Evolutionary conservation across 2,329 filamentous ascomycete genomes (phyloP).

Genomic region (Alternaria arbusti): DNA sequence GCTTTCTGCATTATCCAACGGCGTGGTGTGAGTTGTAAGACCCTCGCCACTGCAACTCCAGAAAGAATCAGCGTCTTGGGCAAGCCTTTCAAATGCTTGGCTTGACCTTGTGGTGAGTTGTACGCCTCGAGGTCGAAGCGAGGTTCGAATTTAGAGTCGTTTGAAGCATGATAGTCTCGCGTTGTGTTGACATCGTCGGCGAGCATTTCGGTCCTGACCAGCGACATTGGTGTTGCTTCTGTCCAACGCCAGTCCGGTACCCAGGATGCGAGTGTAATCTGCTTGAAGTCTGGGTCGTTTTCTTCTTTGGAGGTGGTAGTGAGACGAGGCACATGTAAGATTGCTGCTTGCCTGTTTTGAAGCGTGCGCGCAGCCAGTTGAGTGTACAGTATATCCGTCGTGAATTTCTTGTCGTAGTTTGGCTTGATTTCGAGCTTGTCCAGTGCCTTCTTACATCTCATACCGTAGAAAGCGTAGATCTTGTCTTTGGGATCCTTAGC

Average conservation of each 20-base stretch:
- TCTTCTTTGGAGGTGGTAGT: background rate
- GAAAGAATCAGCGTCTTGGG: background rate
- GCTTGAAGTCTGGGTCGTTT: background rate
- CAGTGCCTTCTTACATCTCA: background rate
- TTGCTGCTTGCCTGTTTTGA: background rate
- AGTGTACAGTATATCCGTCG: background rate
- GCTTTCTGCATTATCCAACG: background rate
- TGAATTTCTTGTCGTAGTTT: background rate
- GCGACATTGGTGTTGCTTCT: background rate
- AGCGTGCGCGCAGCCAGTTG: background rate
- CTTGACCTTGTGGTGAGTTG: background rate
- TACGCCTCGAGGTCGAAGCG: background rate
- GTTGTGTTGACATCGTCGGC: rapidly evolving
- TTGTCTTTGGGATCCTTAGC: background rate
- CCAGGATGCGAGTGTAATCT: background rate
- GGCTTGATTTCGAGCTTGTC: background rate
- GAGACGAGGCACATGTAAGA: background rate
- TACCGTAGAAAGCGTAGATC: background rate
- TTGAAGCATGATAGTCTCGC: background rate
- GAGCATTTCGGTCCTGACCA: background rate
- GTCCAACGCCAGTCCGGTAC: background rate
- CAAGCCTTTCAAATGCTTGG: background rate
- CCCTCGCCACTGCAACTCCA: background rate
- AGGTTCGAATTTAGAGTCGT: background rate
- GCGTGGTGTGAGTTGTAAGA: background rate